These are phyloP conservation scores for Rosa lucieae DNA, from an alignment of 306 rosid genomes.

Conservation along the genomic window DNA sequence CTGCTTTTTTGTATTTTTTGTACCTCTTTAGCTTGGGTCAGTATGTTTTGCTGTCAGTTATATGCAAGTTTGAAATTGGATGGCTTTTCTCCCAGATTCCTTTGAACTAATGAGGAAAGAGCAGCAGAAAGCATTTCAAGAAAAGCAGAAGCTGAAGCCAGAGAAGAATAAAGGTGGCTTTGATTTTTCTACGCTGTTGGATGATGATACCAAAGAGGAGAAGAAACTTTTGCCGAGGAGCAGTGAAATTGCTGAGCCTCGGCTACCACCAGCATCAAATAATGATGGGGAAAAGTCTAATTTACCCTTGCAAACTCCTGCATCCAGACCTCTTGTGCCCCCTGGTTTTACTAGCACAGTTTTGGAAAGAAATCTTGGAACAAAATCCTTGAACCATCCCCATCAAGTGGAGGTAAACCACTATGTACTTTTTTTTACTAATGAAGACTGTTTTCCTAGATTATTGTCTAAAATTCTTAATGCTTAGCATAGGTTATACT, in stretches of 20 bases:
- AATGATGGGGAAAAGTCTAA: conserved; percentile 57
- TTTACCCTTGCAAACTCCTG: conserved; percentile 50
- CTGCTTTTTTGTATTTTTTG: conserved; percentile 18
- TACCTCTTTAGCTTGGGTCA: conserved; percentile 19
- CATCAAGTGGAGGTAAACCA: conserved; percentile 60
- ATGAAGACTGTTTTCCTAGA: neutral
- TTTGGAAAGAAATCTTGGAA: conserved; percentile 50
- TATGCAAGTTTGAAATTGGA: conserved; percentile 26
- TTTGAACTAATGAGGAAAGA: conserved; percentile 97
- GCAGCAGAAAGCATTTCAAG: conserved; percentile 78
- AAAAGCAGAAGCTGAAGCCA: conserved; percentile 55
- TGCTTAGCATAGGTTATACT: neutral
- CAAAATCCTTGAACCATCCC: conserved; percentile 45
- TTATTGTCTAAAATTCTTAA: neutral
- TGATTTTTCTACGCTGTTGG: conserved; percentile 51
- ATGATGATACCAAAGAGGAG: conserved; percentile 50
- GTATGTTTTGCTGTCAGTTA: conserved; percentile 11
- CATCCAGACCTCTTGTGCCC: conserved; percentile 90
- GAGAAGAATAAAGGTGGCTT: conserved; percentile 56
- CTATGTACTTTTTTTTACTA: neutral
- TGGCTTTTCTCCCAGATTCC: conserved; percentile 55
- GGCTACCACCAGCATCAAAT: conserved; percentile 36
- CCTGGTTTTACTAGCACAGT: conserved; percentile 75
- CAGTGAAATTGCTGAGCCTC: conserved; percentile 50
- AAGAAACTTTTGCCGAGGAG: conserved; percentile 40